Conservation (phyloP, 805 yeast species). For the Lipomyces japonicus region DNA sequence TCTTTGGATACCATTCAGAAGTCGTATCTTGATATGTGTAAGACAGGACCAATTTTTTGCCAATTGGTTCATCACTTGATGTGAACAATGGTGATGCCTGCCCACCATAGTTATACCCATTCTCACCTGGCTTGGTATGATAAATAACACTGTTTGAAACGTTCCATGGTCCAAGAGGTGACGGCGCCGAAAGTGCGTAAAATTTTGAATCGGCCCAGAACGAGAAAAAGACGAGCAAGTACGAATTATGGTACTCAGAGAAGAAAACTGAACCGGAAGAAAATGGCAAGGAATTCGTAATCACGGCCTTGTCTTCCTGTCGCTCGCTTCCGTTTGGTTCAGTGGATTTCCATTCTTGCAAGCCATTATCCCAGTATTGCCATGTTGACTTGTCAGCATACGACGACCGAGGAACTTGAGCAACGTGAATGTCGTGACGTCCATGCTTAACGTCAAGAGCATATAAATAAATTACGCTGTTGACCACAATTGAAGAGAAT, state of each 20-base stretch:
- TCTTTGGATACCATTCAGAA: constrained; percentile 18
- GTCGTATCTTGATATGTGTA: constrained; percentile 20
- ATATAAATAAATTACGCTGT: constrained; percentile 18
- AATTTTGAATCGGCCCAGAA: constrained; percentile 21
- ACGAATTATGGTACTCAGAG: constrained; percentile 24
- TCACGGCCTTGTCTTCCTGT: constrained; percentile 11
- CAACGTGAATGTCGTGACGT: constrained; percentile 21
- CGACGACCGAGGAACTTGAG: constrained; percentile 7
- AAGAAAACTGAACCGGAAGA: constrained; percentile 21
- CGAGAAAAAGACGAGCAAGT: constrained; percentile 19
- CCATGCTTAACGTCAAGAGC: constrained; percentile 15
- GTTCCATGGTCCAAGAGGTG: constrained; percentile 26
- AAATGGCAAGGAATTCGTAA: constrained; percentile 17
- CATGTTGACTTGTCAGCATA: constrained; percentile 14
- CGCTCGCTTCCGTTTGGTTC: constrained; percentile 13
- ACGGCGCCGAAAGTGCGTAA: constrained; percentile 8
- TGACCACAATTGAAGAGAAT: constrained; percentile 18
- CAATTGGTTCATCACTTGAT: background rate
- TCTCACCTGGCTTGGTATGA: constrained; percentile 11
- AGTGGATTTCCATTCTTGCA: constrained; percentile 7
- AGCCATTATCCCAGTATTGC: constrained; percentile 15
- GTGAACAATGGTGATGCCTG: constrained; percentile 13
- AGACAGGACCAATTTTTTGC: constrained; percentile 15
- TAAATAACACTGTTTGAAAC: constrained; percentile 1
- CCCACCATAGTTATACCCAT: constrained; percentile 28